Percentiles rank a stretch among this genome's conserved stretches.
Evolutionary conservation across 257 asterid genomes (phyloP).

Genomic region (Ajuga chamaepitys): DNA sequence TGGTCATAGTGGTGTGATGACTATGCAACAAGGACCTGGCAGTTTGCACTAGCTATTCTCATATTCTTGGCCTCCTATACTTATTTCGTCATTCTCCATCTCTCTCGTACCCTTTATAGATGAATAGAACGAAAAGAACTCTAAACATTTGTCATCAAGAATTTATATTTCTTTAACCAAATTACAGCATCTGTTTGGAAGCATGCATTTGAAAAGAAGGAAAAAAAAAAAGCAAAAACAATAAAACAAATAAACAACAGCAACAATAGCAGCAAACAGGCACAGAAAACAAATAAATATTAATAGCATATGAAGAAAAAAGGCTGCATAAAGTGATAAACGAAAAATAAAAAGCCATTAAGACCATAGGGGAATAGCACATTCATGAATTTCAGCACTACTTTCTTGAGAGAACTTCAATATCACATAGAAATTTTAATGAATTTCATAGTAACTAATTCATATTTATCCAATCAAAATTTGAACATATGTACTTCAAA

Average conservation of each 20-base stretch:
- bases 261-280: too few species aligned
- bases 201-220: too few species aligned
- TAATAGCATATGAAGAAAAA: neutral
- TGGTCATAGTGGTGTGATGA: neutral
- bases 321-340: neutral
- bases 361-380: neutral
- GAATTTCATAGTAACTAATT: neutral
- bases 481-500: neutral
- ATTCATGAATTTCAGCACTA: neutral
- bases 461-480: neutral
- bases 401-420: neutral
- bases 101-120: neutral
- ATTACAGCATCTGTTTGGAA: neutral
- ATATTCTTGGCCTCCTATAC: neutral
- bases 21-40: neutral
- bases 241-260: too few species aligned
- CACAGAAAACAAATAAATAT: neutral
- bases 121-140: neutral
- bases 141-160: neutral
- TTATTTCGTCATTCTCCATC: neutral
- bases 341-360: neutral
- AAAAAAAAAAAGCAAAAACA: too few species aligned
- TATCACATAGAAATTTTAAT: neutral
- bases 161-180: neutral
- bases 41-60: constrained; percentile 1